Percentiles rank a stretch among this genome's conserved stretches.
phyloP scores from a whole-genome alignment of 2,329 filamentous ascomycete species.

The Colletotrichum tamarilloi region DNA sequence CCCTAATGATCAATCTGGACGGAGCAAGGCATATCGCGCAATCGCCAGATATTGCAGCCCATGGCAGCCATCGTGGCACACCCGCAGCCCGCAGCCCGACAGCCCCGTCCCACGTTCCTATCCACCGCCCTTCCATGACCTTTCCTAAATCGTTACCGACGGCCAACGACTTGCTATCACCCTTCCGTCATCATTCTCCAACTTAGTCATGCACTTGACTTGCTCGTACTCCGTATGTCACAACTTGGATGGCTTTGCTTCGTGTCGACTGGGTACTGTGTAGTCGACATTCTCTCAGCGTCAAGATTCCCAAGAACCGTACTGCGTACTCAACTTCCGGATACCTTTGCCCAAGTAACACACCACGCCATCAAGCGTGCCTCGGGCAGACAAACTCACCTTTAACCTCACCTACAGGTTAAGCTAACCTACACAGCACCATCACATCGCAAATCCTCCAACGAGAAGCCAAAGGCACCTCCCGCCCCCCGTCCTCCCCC shows the following conservation, averaged over 20 bases:
- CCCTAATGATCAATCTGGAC: neutral
- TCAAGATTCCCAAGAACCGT: neutral
- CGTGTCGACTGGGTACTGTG: neutral
- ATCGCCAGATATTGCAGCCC: neutral
- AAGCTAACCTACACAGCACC: neutral
- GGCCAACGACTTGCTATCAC: constrained; percentile 1
- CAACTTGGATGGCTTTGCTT: neutral
- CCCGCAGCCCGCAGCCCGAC: constrained; percentile 6
- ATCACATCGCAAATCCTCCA: neutral
- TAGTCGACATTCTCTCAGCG: neutral
- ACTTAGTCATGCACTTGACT: neutral
- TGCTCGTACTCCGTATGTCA: too few relatives aligned
- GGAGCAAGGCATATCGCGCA: constrained; percentile 1
- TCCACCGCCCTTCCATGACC: constrained; percentile 1
- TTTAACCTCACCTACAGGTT: neutral
- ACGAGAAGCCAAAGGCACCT: neutral
- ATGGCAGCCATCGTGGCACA: constrained; percentile 19
- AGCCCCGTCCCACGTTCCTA: constrained; percentile 27
- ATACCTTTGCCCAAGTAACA: neutral
- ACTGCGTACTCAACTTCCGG: neutral
- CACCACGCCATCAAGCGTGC: neutral
- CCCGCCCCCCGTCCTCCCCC: constrained; percentile 12
- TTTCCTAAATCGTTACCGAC: constrained; percentile 21
- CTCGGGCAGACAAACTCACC: neutral
- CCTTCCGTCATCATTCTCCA: neutral